These are phyloP conservation scores for Kwoniella sp. DNA, from an alignment of 768 basidiomycete species.

Conservation along the genomic window DNA sequence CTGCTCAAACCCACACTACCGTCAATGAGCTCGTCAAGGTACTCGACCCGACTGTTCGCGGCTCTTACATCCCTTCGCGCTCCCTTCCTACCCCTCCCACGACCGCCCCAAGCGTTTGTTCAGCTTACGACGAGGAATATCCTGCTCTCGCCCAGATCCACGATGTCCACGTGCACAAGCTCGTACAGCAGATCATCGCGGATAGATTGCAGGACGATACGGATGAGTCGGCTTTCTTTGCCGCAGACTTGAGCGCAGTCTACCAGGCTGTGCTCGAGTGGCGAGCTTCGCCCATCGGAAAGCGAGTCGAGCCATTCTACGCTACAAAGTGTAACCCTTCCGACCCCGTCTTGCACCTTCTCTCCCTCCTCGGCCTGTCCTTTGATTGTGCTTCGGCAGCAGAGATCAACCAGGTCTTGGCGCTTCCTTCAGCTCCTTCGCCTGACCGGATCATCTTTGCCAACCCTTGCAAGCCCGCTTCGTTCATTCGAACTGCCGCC, in stretches of 20 bases:
- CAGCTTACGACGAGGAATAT: constrained; percentile 18
- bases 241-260: constrained; percentile 86
- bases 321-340: constrained; percentile 99
- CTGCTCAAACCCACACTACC: constrained; percentile 4
- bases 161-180: constrained; percentile 35
- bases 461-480: constrained; percentile 96
- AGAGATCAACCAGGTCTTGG: constrained; percentile 81
- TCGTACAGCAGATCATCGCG: constrained; percentile 41
- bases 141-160: constrained; percentile 37
- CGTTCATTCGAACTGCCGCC: constrained; percentile 84
- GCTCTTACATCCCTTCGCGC: constrained; percentile 30
- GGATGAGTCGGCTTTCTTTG: constrained; percentile 93
- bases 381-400: constrained; percentile 97
- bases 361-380: constrained; percentile 84
- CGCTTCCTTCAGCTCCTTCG: constrained; percentile 64
- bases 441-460: constrained; percentile 91
- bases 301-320: constrained; percentile 89
- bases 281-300: constrained; percentile 66
- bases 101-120: constrained; percentile 9
- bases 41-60: constrained; percentile 30
- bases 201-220: constrained; percentile 31
- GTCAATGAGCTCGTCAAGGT: constrained; percentile 39
- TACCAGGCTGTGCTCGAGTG: constrained; percentile 83
- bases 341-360: constrained; percentile 84
- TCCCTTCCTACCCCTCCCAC: constrained; percentile 36